Conservation (phyloP, 148 eudicot species). For the Heliamphora exappendiculata region DNA sequence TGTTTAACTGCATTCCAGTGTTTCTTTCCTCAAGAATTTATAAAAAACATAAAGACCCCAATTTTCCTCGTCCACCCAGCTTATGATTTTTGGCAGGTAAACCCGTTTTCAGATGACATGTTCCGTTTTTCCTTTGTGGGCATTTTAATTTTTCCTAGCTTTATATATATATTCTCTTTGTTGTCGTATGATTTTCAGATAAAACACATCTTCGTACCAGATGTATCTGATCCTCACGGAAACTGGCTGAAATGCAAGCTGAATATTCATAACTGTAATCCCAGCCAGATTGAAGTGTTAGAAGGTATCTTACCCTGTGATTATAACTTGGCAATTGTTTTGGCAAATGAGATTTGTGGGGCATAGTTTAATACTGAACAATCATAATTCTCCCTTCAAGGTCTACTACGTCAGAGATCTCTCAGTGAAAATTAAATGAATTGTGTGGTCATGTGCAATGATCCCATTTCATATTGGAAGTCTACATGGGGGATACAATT, state of each 20-base stretch:
- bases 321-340: background rate
- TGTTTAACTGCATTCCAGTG: conserved; percentile 45
- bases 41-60: conserved; percentile 63
- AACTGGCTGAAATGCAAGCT: conserved; percentile 64
- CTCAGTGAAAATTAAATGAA: background rate
- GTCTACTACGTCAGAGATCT: background rate
- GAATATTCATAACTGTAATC: conserved; percentile 46
- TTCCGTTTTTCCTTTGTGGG: background rate
- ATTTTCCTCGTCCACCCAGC: conserved; percentile 85
- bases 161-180: background rate
- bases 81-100: conserved; percentile 97
- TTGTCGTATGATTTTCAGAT: conserved; percentile 36
- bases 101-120: background rate
- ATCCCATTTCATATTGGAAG: too few relatives aligned
- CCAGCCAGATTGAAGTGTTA: conserved; percentile 50
- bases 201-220: conserved; percentile 64
- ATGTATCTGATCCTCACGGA: conserved; percentile 36
- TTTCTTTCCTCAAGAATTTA: conserved; percentile 75
- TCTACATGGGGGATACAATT: too few relatives aligned
- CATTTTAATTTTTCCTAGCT: background rate
- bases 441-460: too few relatives aligned
- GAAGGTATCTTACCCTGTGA: conserved; percentile 34
- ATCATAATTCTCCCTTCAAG: background rate
- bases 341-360: background rate
- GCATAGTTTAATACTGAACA: background rate